These are phyloP conservation scores for Epichloe sibirici DNA, from an alignment of 2,329 filamentous ascomycete species.

Conservation along the genomic window DNA sequence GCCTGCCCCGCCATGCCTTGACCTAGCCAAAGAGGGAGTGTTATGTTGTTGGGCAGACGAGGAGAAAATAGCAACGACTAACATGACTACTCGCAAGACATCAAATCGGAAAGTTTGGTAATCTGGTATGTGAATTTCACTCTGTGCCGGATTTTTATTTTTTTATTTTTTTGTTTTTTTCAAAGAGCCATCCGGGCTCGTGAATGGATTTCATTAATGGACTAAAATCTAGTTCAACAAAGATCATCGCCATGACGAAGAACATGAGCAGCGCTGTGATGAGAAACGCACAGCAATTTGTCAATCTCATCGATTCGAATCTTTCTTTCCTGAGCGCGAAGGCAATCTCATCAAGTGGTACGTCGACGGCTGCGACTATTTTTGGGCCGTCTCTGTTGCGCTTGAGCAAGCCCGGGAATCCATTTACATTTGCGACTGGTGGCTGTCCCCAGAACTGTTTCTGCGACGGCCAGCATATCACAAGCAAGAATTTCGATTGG, in stretches of 20 bases:
- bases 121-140: constrained; percentile 34
- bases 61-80: neutral
- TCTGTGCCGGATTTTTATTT: neutral
- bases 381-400: constrained; percentile 82
- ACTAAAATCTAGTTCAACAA: constrained; percentile 50
- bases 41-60: neutral
- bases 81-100: constrained; percentile 20
- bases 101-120: constrained; percentile 50
- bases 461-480: constrained; percentile 70
- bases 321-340: constrained; percentile 77
- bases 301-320: constrained; percentile 72
- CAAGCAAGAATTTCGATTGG: constrained; percentile 77
- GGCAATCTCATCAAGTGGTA: constrained; percentile 94
- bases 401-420: constrained; percentile 83
- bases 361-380: constrained; percentile 89
- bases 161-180: neutral
- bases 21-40: neutral
- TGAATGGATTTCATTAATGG: neutral
- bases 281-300: constrained; percentile 61
- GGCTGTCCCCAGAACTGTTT: constrained; percentile 83
- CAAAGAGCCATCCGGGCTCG: neutral
- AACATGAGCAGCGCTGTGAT: constrained; percentile 76
- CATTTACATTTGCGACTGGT: constrained; percentile 97
- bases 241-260: constrained; percentile 88
- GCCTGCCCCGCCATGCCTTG: neutral